Base-by-base conservation (phyloP, 495 filamentous ascomycete species). In the Tuber melanosporum region DNA sequence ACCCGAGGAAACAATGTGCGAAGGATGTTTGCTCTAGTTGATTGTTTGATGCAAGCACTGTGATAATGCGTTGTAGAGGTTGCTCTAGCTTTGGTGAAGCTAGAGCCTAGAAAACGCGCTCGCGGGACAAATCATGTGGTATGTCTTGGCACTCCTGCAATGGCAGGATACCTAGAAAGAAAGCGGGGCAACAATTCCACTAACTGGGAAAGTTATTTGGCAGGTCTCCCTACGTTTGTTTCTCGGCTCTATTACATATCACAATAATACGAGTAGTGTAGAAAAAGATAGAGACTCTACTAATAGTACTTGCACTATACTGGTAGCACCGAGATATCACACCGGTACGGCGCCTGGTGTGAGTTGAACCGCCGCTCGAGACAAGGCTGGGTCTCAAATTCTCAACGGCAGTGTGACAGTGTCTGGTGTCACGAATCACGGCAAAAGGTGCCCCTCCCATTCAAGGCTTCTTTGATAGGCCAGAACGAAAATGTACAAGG, bases 341-440 rank as follows among this genome's bases (percentile, higher is more conserved):
- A 62, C 9, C 39, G 52, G 12, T 19, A 62, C 26, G 49, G 32
- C 6, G 26, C 4, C 2, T 41, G 26, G 26, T 17, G 26, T 17
- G 26, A 15, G 57, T 72, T 66, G 71, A 78, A 79, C 70, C 79
- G 73, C 78, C 73, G 78, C 78, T 79, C 70, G 74, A 80, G 69
- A 75, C 26, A 72, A 12, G 26, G 7, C 43, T 26, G 26, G n/a
- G 32, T 36, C 57, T 7, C 57, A 32, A 66, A 17, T 17, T 36
- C 57, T 36, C 57, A 49, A 36, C 36, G 42, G 73, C 47, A 66
- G 66, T 72, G 72, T 71, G 72, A 66, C 74, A 79, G 78, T 75
- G 78, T 77, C 78, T 72, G 75, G 78, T 79, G 78, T 77, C 78
- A 80, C 78, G 73, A 78, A 79, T 79, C 73, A 62, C 77, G 73